Conservation (phyloP, 2,329 filamentous ascomycete species). For the Chaetothyriales sp. region DNA sequence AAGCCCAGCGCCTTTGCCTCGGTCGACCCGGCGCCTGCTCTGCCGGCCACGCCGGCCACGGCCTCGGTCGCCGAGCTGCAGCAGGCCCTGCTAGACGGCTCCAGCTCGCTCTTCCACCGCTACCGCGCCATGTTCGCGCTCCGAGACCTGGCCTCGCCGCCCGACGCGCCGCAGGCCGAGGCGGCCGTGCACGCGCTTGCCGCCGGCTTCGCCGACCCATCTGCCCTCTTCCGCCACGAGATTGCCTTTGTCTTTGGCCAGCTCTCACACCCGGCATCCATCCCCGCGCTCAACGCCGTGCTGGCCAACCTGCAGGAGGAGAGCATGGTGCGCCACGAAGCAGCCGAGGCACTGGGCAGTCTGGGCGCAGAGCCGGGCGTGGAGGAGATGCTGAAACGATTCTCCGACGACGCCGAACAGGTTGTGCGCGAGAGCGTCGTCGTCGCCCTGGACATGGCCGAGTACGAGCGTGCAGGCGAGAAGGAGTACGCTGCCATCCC, state of each 20-base stretch:
- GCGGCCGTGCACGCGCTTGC: constrained; percentile 79
- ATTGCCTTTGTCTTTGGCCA: constrained; percentile 98
- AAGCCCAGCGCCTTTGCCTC: constrained; percentile 86
- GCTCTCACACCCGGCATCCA: constrained; percentile 88
- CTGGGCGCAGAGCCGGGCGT: constrained; percentile 88
- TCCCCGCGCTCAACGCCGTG: constrained; percentile 68
- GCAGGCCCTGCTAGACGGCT: constrained; percentile 63
- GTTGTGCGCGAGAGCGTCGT: constrained; percentile 91
- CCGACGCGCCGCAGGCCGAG: constrained; percentile 74
- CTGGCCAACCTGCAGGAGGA: constrained; percentile 69
- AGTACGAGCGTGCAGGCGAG: constrained; percentile 82
- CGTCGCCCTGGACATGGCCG: constrained; percentile 94
- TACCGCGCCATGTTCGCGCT: constrained; percentile 98
- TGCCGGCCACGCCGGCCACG: constrained; percentile 51
- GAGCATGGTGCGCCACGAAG: constrained; percentile 96
- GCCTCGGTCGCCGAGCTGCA: constrained; percentile 61
- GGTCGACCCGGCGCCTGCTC: constrained; percentile 84
- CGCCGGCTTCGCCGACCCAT: constrained; percentile 69
- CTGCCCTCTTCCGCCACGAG: constrained; percentile 91
- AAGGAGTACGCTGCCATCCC: constrained; percentile 87
- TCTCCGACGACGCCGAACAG: constrained; percentile 78
- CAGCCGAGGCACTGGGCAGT: constrained; percentile 87
- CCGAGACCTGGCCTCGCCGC: constrained; percentile 84
- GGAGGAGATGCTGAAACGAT: constrained; percentile 67
- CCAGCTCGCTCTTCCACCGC: constrained; percentile 69